phyloP scores from a whole-genome alignment of 805 yeast genomes.

The Kuraishia cidri region DNA sequence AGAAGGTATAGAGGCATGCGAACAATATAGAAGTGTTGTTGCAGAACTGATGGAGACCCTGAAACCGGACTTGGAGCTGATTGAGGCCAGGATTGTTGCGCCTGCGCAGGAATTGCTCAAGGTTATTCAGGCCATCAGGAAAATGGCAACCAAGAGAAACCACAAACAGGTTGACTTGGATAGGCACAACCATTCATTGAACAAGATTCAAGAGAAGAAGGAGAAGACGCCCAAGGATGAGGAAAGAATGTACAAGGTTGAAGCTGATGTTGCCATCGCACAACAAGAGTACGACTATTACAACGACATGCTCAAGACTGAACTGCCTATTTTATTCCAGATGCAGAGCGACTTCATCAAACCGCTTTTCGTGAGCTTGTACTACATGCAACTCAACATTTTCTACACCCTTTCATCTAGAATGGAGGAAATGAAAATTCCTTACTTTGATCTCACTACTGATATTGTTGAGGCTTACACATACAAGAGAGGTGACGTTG shows the following conservation, averaged over 20 bases:
- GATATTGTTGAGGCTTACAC: constrained; percentile 78
- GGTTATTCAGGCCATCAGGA: constrained; percentile 75
- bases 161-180: constrained; percentile 94
- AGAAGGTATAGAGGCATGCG: constrained; percentile 92
- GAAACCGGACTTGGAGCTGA: constrained; percentile 88
- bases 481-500: constrained; percentile 82
- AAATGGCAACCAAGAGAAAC: constrained; percentile 91
- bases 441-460: constrained; percentile 81
- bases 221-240: constrained; percentile 86
- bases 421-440: constrained; percentile 95
- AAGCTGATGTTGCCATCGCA: constrained; percentile 83
- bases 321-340: constrained; percentile 79
- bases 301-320: constrained; percentile 88
- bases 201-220: constrained; percentile 72
- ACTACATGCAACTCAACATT: constrained; percentile 96
- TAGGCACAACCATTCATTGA: constrained; percentile 62
- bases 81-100: constrained; percentile 79
- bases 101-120: constrained; percentile 89
- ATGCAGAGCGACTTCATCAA: constrained; percentile 88
- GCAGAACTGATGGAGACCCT: constrained; percentile 76
- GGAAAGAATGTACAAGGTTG: constrained; percentile 80
- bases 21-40: constrained; percentile 83
- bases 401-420: constrained; percentile 86
- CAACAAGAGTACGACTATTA: constrained; percentile 94
- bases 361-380: constrained; percentile 89